Evolutionary conservation across 2,329 filamentous ascomycete species (phyloP).

Genomic region (Arthrobotrys iridis): DNA sequence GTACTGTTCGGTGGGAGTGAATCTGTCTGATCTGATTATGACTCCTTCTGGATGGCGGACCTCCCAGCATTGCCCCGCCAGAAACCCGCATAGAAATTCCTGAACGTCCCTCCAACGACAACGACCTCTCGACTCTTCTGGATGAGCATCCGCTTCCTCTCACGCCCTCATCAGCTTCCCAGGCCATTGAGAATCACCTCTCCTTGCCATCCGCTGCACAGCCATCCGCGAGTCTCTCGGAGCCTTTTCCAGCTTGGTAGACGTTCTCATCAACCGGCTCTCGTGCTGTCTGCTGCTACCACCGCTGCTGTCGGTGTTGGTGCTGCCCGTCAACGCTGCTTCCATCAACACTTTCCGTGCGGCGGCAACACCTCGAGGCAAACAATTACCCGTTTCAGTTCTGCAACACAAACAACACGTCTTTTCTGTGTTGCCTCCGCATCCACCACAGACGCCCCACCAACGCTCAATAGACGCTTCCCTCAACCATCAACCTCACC

Average conservation of each 20-base stretch:
- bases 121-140: slow-evolving; percentile 4
- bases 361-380: slow-evolving; percentile 1
- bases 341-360: neutral
- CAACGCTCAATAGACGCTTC: neutral
- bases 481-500: neutral
- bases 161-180: neutral
- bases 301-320: no score
- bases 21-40: neutral
- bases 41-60: neutral
- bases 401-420: slow-evolving; percentile 53
- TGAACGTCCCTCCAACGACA: neutral
- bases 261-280: no score
- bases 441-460: neutral
- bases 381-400: slow-evolving; percentile 30
- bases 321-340: neutral
- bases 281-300: no score
- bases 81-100: neutral
- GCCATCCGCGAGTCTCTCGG: neutral
- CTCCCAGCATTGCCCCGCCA: neutral
- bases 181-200: neutral
- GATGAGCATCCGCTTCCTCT: neutral
- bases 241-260: no score
- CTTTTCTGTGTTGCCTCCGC: neutral
- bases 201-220: neutral
- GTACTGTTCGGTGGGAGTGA: no score